Evolutionary conservation across 192 early-diverging fungal genomes (phyloP).

Genomic region (Umbelopsis isabellina): DNA sequence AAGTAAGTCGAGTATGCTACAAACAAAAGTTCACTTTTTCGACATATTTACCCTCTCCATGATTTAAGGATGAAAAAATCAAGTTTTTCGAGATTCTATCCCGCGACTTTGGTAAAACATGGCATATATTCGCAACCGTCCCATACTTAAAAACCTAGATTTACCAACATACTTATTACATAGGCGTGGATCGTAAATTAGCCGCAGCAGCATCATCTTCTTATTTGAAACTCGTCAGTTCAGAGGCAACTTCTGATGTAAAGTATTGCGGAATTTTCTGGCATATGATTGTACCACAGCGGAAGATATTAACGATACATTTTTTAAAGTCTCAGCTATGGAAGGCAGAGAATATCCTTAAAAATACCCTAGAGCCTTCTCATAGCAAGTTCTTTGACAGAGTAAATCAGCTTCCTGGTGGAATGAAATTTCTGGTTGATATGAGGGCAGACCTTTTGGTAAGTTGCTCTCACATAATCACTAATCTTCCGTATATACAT

Average conservation of each 20-base stretch:
- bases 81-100: conserved; percentile 55
- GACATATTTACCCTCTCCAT: not conserved
- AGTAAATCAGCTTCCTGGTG: conserved; percentile 75
- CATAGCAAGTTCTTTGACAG: conserved; percentile 79
- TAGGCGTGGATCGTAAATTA: conserved; percentile 48
- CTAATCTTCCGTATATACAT: not conserved
- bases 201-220: conserved; percentile 31
- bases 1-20: conserved; percentile 24
- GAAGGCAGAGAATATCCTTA: conserved; percentile 60
- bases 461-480: not conserved
- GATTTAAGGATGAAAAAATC: conserved; percentile 39
- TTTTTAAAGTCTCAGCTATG: conserved; percentile 1
- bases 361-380: conserved; percentile 66
- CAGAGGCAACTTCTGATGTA: conserved; percentile 30
- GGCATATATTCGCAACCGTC: not conserved
- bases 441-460: conserved; percentile 79
- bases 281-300: not conserved
- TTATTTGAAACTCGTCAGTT: conserved; percentile 29
- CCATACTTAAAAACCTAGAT: not conserved
- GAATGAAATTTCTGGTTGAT: conserved; percentile 79
- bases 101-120: conserved; percentile 43
- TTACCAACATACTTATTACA: not conserved
- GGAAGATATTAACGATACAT: not conserved
- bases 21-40: not conserved
- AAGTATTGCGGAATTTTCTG: not conserved